These are phyloP conservation scores for Beta vulgaris DNA, from an alignment of 148 eudicot genomes.

Conservation along the genomic window DNA sequence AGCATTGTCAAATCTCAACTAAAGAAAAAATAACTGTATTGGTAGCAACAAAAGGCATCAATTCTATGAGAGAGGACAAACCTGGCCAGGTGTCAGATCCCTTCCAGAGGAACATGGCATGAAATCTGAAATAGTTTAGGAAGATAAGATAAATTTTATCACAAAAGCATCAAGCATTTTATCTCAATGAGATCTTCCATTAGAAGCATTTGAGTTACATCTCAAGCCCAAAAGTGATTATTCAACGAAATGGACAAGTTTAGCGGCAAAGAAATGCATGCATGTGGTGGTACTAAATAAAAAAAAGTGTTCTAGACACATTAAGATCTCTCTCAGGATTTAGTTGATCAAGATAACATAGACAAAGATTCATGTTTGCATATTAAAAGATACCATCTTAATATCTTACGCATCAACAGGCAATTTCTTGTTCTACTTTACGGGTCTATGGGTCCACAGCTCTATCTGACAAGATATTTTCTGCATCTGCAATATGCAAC, in stretches of 20 bases:
- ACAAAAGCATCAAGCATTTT: not conserved
- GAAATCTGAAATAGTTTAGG: slow-evolving; percentile 37
- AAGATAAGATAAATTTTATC: slow-evolving; percentile 3
- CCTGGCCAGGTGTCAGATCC: slow-evolving; percentile 46
- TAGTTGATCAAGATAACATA: not conserved
- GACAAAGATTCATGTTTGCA: not conserved
- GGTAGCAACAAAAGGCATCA: not conserved
- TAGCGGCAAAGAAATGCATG: not conserved
- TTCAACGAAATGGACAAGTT: not conserved
- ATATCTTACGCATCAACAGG: too few relatives aligned
- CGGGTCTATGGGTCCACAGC: too few relatives aligned
- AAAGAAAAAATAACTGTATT: not conserved
- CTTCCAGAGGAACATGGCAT: slow-evolving; percentile 45
- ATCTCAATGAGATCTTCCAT: not conserved
- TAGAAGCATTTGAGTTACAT: not conserved
- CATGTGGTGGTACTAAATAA: not conserved
- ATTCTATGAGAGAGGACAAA: slow-evolving; percentile 24
- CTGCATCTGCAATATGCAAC: too few relatives aligned
- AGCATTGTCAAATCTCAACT: not conserved
- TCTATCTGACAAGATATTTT: too few relatives aligned
- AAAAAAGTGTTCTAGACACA: not conserved
- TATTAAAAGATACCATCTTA: too few relatives aligned
- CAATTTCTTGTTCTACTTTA: too few relatives aligned
- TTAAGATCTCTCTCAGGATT: not conserved
- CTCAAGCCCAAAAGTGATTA: not conserved